Base-by-base conservation (phyloP, 1,284 basidiomycete species). In the Sanghuangporus baumii region DNA sequence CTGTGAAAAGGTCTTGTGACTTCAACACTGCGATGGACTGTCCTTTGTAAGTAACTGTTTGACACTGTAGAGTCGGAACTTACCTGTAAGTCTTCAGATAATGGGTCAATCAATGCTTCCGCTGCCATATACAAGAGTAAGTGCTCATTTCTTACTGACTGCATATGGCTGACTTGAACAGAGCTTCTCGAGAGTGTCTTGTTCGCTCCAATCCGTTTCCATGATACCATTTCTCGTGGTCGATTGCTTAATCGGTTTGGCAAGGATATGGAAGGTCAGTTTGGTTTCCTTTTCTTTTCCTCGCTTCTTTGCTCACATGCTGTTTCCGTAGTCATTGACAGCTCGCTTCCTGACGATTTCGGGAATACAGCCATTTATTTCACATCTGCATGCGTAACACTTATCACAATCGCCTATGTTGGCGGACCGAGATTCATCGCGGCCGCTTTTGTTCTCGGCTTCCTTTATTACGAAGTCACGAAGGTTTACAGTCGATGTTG, bases 151-250 rank as follows among this genome's bases (percentile, higher is more conserved):
- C 69, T n/a, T 11, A 26, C 12, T 31, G 1, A 6, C 12, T 37
- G 26, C 65, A 16, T 59, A 26, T n/a, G 31, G 66, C 71, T 6
- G 70, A 11, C 26, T 47, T 37, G 3, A 46, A 73, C 65, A 84
- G 86, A 76, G 43, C 82, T 99, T 56, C 80, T 98, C 48, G 88
- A 94, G 71, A 77, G 88, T 0, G 88, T 98, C 11, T 78, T 99
- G 1, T 94, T 95, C 68, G 94, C 96, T 1, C 87, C 93, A 46
- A 87, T 97, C 58, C 86, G 94, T 31, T 97, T 97, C 81, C 94
- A 96, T 70, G 95, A 98, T 71, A 97, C 94, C 0, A 86, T 94
- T 2, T 92, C 89, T 55, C 85, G 93, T 52, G 94, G 94, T 6
- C 84, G 93, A 14, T 76, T 96, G 7, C 76, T 96, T 40, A 96